phyloP scores from a whole-genome alignment of 2,329 filamentous ascomycete species.

The Cercospora sp. region DNA sequence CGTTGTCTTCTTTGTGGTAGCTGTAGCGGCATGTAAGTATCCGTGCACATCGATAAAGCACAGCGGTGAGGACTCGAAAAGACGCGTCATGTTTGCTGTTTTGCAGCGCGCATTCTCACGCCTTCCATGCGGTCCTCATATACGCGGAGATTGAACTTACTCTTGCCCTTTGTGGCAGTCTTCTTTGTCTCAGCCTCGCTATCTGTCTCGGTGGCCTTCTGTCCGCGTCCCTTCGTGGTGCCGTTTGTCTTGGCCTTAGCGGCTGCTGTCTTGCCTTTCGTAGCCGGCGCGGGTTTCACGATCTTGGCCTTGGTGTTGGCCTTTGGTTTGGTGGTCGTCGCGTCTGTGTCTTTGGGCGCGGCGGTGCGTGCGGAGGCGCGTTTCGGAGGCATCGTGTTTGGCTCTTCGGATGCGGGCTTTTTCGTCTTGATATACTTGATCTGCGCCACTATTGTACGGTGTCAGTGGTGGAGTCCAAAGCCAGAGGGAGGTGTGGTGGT shows the following conservation, averaged over 20 bases:
- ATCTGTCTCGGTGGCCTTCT: conserved; percentile 24
- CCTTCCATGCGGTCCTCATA: neutral
- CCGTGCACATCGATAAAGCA: conserved; percentile 20
- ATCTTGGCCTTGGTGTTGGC: conserved; percentile 37
- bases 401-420: conserved; percentile 21
- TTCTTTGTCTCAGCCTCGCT: conserved; percentile 21
- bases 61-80: conserved; percentile 12
- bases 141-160: conserved; percentile 17
- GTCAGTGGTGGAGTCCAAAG: neutral
- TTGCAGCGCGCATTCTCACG: neutral
- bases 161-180: conserved; percentile 24
- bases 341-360: conserved; percentile 19
- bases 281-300: conserved; percentile 23
- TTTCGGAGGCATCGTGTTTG: conserved; percentile 28
- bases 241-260: conserved; percentile 31
- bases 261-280: conserved; percentile 30
- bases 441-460: conserved; percentile 28
- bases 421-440: conserved; percentile 36
- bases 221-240: conserved; percentile 25
- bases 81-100: conserved; percentile 18
- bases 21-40: conserved; percentile 29
- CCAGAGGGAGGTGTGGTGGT: neutral
- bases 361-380: conserved; percentile 23
- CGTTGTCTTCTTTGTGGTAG: conserved; percentile 29
- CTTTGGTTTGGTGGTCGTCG: conserved; percentile 24